Conservation (phyloP, 305 asterid genomes). For the Solanum hybrid region DNA sequence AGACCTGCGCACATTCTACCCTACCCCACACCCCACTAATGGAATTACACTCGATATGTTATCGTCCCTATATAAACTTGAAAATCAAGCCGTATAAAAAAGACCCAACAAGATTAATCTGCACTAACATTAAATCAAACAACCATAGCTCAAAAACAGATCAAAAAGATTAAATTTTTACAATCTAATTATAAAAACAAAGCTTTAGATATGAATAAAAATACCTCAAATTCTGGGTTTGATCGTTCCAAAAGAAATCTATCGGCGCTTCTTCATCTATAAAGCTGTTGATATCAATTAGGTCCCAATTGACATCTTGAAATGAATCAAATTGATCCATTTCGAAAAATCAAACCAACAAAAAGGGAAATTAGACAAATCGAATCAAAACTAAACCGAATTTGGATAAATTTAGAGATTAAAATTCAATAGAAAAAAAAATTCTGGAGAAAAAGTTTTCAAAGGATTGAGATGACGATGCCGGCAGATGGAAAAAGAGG, state of each 20-base stretch:
- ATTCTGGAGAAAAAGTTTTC: not conserved
- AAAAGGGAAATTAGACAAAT: not conserved
- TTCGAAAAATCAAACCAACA: not conserved
- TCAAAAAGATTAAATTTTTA: not conserved
- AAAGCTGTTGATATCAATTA: conserved; percentile 6
- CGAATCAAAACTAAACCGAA: not conserved
- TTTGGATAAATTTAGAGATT: not conserved
- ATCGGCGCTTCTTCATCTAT: conserved; percentile 8
- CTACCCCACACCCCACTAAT: not conserved
- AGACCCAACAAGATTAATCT: not conserved
- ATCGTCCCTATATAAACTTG: not conserved
- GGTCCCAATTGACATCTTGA: conserved; percentile 13
- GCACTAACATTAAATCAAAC: not conserved
- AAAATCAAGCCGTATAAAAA: not conserved
- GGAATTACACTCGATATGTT: not conserved
- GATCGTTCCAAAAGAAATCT: conserved; percentile 4
- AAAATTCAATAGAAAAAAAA: not conserved
- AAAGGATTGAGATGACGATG: not conserved
- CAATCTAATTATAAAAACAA: not conserved
- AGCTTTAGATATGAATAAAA: not conserved
- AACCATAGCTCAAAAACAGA: not conserved
- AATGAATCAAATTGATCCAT: conserved; percentile 12
- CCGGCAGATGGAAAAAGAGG: not conserved
- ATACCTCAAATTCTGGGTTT: conserved; percentile 4
- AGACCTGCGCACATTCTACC: not conserved